Evolutionary conservation across 2,329 filamentous ascomycete genomes (phyloP), one percentile per base, ranked within the genome.

Genomic region (Hypoxylon sp.): DNA sequence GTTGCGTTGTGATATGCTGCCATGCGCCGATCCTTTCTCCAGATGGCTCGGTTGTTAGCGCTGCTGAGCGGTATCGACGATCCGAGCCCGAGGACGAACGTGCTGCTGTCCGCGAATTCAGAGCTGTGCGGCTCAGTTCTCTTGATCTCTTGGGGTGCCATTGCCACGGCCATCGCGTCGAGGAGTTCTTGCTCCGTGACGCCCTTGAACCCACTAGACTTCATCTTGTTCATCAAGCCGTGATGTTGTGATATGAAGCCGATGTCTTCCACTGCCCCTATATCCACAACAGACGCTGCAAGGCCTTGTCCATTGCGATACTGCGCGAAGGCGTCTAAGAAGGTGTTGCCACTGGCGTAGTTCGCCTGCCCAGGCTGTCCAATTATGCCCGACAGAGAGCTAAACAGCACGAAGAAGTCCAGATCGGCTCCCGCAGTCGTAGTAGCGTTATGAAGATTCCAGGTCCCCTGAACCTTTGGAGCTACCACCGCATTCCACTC

Each of bases 401-500:
- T 67, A 48, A 67, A 68, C 17, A 73, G 33, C 13, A 78, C 55
- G 62, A 78, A 76, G 58, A 79, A 77, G 54, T 76, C 73, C 0
- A 75, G 60, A 3, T 62, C 37, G 2, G 49, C 38, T 0, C 64
- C 58, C 0, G 21, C 6, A 6, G 20, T 9, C 18, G 55, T 23
- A 2, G 74, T 63, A 10, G 66, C 58, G 4, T 73, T 49, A 48
- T 78, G 73, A 0, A 80, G 60, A 51, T 79, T 79, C 71, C 72
- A 75, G 1, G 75, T 75, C 2, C 77, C 78, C 2, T 65, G 33
- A 7, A 77, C 71, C 52, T 79, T 78, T 5, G 77, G 74, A 7
- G 56, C 53, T 4, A 72, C 56, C 5, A 67, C 68, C 0, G 60
- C 63, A 2, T 67, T 63, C 72, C 73, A 79, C 26, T 76, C 67